Conservation (phyloP, 768 basidiomycete species). For the Boletus insuetus region DNA sequence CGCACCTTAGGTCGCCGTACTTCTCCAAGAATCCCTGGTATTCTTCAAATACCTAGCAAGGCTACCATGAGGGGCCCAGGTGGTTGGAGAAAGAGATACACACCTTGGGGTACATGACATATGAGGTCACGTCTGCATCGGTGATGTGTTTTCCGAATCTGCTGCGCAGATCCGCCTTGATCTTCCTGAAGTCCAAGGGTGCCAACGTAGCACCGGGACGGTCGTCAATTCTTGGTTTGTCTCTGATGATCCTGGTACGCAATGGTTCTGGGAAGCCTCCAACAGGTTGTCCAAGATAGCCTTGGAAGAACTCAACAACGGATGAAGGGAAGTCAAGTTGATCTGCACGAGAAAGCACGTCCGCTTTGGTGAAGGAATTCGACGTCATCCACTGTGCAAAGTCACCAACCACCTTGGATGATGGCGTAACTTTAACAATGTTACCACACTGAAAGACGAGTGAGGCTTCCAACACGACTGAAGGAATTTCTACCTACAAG, state of each 20-base stretch:
- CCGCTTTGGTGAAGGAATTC: constrained; percentile 82
- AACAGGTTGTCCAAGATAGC: constrained; percentile 95
- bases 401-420: constrained; percentile 98
- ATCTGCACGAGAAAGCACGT: constrained; percentile 84
- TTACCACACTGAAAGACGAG: constrained; percentile 74
- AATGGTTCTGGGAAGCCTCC: constrained; percentile 99
- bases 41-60: constrained; percentile 87
- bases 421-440: constrained; percentile 98
- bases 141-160: constrained; percentile 96
- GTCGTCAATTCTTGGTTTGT: constrained; percentile 90
- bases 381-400: constrained; percentile 99
- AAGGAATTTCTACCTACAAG: constrained; percentile 55
- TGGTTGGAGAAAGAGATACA: constrained; percentile 5
- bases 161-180: constrained; percentile 87
- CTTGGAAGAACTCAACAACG: constrained; percentile 98
- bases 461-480: not conserved
- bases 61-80: constrained; percentile 9
- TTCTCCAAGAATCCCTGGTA: constrained; percentile 93
- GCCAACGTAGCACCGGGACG: constrained; percentile 88
- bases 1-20: constrained; percentile 90
- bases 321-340: constrained; percentile 96
- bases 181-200: constrained; percentile 93
- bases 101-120: constrained; percentile 98
- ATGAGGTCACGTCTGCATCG: constrained; percentile 89
- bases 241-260: constrained; percentile 86